Conservation (phyloP, 768 basidiomycete species). For the Lactarius pseudohatsudake region DNA sequence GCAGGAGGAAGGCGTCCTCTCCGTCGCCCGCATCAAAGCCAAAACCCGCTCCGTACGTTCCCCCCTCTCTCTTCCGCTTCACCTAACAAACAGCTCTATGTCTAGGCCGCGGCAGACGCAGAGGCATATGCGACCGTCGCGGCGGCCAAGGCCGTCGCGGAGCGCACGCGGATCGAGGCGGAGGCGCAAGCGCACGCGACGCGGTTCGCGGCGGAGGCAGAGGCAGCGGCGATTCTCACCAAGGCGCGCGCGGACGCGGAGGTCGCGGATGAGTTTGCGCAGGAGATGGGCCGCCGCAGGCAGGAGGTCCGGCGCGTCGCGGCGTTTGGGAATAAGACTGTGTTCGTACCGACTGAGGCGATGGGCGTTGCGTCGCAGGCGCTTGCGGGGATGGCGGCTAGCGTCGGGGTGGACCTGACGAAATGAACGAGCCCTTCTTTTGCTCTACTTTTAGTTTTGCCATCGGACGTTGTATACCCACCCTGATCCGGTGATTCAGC, state of each 20-base stretch:
- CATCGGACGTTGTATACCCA: background rate
- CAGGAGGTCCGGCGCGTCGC: conserved; percentile 60
- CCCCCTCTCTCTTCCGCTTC: background rate
- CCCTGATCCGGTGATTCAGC: background rate
- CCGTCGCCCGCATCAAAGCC: no score
- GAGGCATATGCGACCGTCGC: conserved; percentile 74
- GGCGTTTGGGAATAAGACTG: conserved; percentile 66
- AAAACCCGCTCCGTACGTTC: no score
- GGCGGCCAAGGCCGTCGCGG: conserved; percentile 70
- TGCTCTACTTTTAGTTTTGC: background rate
- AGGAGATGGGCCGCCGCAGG: conserved; percentile 72
- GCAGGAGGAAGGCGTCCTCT: no score
- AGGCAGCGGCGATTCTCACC: conserved; percentile 64
- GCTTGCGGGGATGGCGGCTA: conserved; percentile 69
- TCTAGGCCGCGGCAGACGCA: conserved; percentile 66
- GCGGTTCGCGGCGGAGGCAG: conserved; percentile 70
- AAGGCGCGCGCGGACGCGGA: conserved; percentile 62
- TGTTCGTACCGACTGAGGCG: conserved; percentile 69
- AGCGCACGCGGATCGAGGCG: conserved; percentile 65
- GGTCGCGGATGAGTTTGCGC: conserved; percentile 64
- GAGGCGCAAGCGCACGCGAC: conserved; percentile 78
- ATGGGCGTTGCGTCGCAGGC: conserved; percentile 55
- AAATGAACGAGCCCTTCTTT: background rate
- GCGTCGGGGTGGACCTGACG: conserved; percentile 43
- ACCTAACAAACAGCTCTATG: background rate